Evolutionary conservation across 2,329 filamentous ascomycete genomes (phyloP).

Genomic region (Hymenoscyphus fraxineus): DNA sequence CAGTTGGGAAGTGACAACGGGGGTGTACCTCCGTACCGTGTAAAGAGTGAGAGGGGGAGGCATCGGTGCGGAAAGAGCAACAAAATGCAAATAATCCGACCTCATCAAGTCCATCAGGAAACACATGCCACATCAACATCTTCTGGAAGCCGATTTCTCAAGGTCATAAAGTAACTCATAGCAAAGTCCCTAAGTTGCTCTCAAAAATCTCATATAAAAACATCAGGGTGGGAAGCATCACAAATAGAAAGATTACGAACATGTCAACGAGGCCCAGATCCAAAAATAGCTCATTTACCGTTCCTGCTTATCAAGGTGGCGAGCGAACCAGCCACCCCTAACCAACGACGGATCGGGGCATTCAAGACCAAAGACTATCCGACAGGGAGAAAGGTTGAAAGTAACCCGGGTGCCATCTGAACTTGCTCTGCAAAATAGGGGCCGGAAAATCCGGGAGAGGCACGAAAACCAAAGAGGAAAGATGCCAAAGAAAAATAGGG

Average conservation of each 20-base stretch:
- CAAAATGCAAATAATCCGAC: too few species aligned
- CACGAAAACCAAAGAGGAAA: not conserved
- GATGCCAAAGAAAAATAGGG: not conserved
- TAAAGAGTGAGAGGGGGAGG: too few species aligned
- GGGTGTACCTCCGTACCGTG: too few species aligned
- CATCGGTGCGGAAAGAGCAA: too few species aligned
- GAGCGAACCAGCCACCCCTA: constrained; percentile 1
- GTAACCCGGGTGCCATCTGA: constrained; percentile 5
- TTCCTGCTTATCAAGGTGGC: constrained; percentile 12
- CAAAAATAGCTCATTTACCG: constrained; percentile 15
- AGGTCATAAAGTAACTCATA: too few species aligned
- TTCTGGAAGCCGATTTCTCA: too few species aligned
- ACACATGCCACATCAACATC: too few species aligned
- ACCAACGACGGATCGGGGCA: not conserved
- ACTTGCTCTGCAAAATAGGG: not conserved
- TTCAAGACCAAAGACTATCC: not conserved
- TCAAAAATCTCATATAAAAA: not conserved
- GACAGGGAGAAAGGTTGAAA: not conserved
- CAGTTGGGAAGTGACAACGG: too few species aligned
- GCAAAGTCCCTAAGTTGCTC: not conserved
- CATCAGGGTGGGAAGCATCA: not conserved
- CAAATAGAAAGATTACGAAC: not conserved
- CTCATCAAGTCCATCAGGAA: too few species aligned
- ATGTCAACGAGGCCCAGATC: not conserved
- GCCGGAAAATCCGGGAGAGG: constrained; percentile 1